These are phyloP conservation scores for Suhomyces maxii DNA, from an alignment of 1,139 yeast genomes.

Conservation along the genomic window DNA sequence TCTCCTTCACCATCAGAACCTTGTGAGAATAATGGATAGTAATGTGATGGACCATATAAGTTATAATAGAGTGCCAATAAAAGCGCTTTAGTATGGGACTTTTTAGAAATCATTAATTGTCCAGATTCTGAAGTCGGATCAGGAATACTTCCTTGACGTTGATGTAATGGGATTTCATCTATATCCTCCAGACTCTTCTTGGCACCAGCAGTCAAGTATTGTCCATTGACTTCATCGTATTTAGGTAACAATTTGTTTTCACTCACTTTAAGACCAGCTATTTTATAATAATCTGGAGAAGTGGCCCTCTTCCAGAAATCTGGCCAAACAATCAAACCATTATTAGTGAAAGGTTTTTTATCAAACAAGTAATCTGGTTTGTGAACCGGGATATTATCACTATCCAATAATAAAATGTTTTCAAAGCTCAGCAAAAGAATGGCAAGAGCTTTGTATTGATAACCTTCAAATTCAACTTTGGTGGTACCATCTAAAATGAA, in stretches of 20 bases:
- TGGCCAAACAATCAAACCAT: slow-evolving; percentile 49
- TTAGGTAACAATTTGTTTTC: slow-evolving; percentile 28
- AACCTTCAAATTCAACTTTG: slow-evolving; percentile 62
- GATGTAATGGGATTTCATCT: slow-evolving; percentile 54
- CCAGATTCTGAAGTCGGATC: slow-evolving; percentile 85
- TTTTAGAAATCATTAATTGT: slow-evolving; percentile 69
- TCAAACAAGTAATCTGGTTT: slow-evolving; percentile 45
- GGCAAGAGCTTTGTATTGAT: slow-evolving; percentile 78
- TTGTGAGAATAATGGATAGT: slow-evolving; percentile 81
- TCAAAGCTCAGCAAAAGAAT: slow-evolving; percentile 74
- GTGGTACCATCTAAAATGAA: slow-evolving; percentile 8
- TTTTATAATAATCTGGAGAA: slow-evolving; percentile 40
- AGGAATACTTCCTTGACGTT: slow-evolving; percentile 69
- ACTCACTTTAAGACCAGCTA: slow-evolving; percentile 34
- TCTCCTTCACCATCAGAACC: slow-evolving; percentile 91
- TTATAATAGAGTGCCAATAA: slow-evolving; percentile 75
- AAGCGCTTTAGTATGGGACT: slow-evolving; percentile 62
- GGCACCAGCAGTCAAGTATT: slow-evolving; percentile 14
- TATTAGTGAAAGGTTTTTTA: slow-evolving; percentile 22
- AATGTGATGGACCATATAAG: slow-evolving; percentile 73
- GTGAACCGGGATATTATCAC: slow-evolving; percentile 69
- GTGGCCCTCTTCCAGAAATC: slow-evolving; percentile 51
- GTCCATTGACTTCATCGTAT: slow-evolving; percentile 32
- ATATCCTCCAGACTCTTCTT: background rate
- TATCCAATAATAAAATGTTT: slow-evolving; percentile 71